phyloP scores from a whole-genome alignment of 305 asterid species.

The Fraxinus velutina region DNA sequence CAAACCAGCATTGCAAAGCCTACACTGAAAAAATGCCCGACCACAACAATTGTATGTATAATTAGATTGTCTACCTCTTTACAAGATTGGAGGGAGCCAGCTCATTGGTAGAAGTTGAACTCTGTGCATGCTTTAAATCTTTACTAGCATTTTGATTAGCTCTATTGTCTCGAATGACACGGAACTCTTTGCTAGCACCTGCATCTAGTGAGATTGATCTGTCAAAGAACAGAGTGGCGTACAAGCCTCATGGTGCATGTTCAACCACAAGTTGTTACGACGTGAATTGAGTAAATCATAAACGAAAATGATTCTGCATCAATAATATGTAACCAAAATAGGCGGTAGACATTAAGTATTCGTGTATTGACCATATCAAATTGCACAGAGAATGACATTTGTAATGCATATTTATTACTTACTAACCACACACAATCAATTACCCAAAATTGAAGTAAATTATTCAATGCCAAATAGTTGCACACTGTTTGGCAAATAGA shows the following conservation, averaged over 20 bases:
- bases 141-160: conserved; percentile 43
- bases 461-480: neutral
- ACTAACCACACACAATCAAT: neutral
- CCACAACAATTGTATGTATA: neutral
- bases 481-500: neutral
- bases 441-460: neutral
- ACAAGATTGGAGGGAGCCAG: conserved; percentile 31
- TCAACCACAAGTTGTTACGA: neutral
- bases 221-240: conserved; percentile 29
- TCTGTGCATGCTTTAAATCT: conserved; percentile 53
- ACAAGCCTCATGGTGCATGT: neutral
- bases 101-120: conserved; percentile 42
- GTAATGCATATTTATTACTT: neutral
- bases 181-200: conserved; percentile 70
- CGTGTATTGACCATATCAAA: neutral
- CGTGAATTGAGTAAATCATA: neutral
- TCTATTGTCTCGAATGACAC: conserved; percentile 91
- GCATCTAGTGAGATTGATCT: conserved; percentile 40
- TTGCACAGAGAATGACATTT: neutral
- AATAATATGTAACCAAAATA: neutral
- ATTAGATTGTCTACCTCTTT: neutral
- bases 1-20: neutral
- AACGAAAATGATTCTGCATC: neutral
- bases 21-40: neutral
- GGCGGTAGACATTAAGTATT: neutral